Evolutionary conservation across 106 monocot genomes (phyloP), one percentile per base, ranked within the genome.

Genomic region (Dendrobium officinale): DNA sequence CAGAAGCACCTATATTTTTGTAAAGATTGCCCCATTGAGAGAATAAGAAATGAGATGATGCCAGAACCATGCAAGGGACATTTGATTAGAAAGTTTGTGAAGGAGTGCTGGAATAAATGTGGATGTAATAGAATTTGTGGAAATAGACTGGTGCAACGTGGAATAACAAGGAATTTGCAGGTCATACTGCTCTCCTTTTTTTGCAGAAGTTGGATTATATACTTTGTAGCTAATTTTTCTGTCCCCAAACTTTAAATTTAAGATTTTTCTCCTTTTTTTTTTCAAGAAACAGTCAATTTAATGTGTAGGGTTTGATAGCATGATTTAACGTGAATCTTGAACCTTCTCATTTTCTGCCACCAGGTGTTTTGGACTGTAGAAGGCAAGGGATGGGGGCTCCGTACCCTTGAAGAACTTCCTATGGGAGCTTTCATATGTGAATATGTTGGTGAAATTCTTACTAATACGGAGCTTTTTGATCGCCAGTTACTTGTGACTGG

Each of bases 61-160:
- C 92, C 91, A 64, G 89, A 86, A 10, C 49, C 84, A 43, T 96
- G 95, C 81, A 93, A 91, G 61, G 95, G 91, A 27, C 95, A 95
- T 80, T 55, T 85, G 4, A 72, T 89, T 15, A 84, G 83, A 55
- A 94, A 85, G 45, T 94, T 97, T 72, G 85, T 97, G 1, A 97
- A 97, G 55, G 97, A 97, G 51, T 97, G 94, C 26, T 97, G 97
- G 96, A 89, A 82, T 13, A 97, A 97, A 67, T 97, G 97, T 78
- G 97, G 92, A 6, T 97, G 97, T 83, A 87, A 56, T 27, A 90
- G 80, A 73, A 83, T 84, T 66, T 97, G 94, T 82, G 92, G 92
- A 27, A 97, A 97, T 77, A 90, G 97, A 10, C 80, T 97, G 2
- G 97, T 97, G 37, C 94, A 97, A 75, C 84, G 90, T 79, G 97